A percentile compares a stretch with the other conserved stretches of the same genome.
Evolutionary conservation across 805 yeast species (phyloP).

Genomic region (Priceomyces carsonii): DNA sequence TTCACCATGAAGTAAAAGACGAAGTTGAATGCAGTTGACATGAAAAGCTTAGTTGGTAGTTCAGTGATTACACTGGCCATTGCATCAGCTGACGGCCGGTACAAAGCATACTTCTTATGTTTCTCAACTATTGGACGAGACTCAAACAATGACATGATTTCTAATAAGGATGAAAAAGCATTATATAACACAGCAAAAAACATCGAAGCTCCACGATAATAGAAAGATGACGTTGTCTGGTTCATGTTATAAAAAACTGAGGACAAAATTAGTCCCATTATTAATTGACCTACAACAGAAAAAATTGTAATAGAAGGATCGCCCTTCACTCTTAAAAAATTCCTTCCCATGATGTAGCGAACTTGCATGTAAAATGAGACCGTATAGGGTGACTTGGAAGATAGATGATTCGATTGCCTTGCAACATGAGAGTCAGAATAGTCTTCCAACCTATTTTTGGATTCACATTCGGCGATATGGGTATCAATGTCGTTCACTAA

Average conservation of each 20-base stretch:
- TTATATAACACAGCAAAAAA: conserved; percentile 62
- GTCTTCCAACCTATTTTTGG: conserved; percentile 34
- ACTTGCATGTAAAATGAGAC: conserved; percentile 52
- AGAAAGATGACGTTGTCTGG: conserved; percentile 53
- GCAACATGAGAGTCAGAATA: conserved; percentile 48
- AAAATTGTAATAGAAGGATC: conserved; percentile 57
- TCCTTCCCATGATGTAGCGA: conserved; percentile 52
- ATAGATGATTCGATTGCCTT: conserved; percentile 49
- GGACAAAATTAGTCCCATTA: conserved; percentile 61
- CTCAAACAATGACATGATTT: conserved; percentile 57
- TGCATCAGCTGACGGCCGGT: conserved; percentile 75
- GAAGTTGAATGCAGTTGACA: conserved; percentile 31
- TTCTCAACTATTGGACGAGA: conserved; percentile 67
- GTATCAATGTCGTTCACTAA: conserved; percentile 44
- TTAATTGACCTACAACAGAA: conserved; percentile 51
- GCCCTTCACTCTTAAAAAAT: conserved; percentile 54
- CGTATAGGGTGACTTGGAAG: conserved; percentile 44
- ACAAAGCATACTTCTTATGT: conserved; percentile 70
- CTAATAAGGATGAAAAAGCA: conserved; percentile 61
- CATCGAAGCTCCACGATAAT: conserved; percentile 62
- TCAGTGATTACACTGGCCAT: conserved; percentile 60
- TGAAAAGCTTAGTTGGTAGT: conserved; percentile 56
- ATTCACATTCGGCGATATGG: conserved; percentile 33
- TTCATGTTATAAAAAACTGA: conserved; percentile 57
- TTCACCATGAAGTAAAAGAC: conserved; percentile 51